phyloP scores from a whole-genome alignment of 2,329 filamentous ascomycete genomes.

The Exophiala aquamarina region DNA sequence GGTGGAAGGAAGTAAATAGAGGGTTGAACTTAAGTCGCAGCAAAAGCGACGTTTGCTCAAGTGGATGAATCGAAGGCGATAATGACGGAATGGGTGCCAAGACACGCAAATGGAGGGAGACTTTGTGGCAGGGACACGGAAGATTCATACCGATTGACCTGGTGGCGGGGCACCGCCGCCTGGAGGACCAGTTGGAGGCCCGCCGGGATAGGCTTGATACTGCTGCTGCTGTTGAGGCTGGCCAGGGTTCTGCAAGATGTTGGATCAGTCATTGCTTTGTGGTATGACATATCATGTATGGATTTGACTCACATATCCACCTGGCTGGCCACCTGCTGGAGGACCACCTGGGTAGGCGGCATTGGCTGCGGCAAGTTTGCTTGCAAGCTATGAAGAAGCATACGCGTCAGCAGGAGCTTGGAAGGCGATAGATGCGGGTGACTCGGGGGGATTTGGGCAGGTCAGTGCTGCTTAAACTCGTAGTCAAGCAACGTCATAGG shows the following conservation, averaged over 20 bases:
- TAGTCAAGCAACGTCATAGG: too few relatives aligned
- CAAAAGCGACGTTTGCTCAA: too few relatives aligned
- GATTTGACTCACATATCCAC: constrained; percentile 54
- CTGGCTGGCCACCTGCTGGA: constrained; percentile 34
- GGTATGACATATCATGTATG: too few relatives aligned
- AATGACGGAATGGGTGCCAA: constrained; percentile 21
- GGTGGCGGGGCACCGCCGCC: constrained; percentile 14
- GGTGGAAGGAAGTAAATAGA: background rate
- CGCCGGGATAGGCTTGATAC: constrained; percentile 58
- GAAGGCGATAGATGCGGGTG: too few relatives aligned
- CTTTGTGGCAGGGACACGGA: constrained; percentile 8
- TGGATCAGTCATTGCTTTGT: background rate
- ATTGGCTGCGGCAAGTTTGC: constrained; percentile 40
- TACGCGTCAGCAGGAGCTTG: constrained; percentile 24
- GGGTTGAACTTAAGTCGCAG: background rate
- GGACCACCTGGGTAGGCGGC: constrained; percentile 31
- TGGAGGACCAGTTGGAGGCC: constrained; percentile 33
- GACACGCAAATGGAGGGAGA: constrained; percentile 16
- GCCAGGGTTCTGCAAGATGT: constrained; percentile 22
- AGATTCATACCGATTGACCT: constrained; percentile 35
- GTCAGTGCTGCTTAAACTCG: background rate
- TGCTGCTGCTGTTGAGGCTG: constrained; percentile 41
- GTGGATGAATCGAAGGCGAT: background rate
- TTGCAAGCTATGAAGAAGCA: constrained; percentile 32
- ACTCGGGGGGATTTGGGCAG: constrained; percentile 13